A percentile compares a stretch with the other conserved stretches of the same genome.
Evolutionary conservation across 1,284 basidiomycete species (phyloP).

Genomic region (Trichosporon asahii): DNA sequence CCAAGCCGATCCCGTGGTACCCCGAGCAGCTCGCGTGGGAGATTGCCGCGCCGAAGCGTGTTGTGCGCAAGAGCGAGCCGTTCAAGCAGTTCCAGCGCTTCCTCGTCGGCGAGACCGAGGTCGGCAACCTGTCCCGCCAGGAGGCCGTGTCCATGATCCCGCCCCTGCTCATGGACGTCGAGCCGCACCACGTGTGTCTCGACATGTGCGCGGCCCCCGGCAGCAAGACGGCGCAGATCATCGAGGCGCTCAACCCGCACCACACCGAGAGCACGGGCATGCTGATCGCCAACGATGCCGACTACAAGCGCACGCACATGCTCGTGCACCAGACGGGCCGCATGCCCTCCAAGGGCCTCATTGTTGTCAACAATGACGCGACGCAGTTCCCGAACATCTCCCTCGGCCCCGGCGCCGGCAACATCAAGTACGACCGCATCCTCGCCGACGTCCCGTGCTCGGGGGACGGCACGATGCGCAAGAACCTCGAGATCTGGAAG

Average conservation of each 20-base stretch:
- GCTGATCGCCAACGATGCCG: constrained; percentile 56
- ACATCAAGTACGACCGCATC: constrained; percentile 84
- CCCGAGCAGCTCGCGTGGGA: constrained; percentile 94
- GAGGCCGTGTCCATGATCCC: constrained; percentile 99
- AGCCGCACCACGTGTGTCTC: constrained; percentile 83
- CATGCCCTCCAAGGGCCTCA: constrained; percentile 83
- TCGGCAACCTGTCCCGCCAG: constrained; percentile 92
- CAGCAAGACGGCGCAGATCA: constrained; percentile 64
- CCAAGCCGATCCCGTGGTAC: constrained; percentile 85
- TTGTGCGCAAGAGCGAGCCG: constrained; percentile 83
- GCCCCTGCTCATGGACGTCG: constrained; percentile 89
- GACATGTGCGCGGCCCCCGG: constrained; percentile 99
- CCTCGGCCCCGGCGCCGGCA: constrained; percentile 43
- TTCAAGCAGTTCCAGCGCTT: constrained; percentile 97
- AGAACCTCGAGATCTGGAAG: constrained; percentile 95
- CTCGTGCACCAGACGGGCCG: constrained; percentile 97
- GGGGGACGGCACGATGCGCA: constrained; percentile 92
- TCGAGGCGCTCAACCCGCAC: constrained; percentile 52
- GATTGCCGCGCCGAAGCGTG: constrained; percentile 84
- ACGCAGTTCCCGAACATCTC: constrained; percentile 70
- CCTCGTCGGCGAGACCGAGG: constrained; percentile 96
- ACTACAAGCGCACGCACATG: constrained; percentile 91
- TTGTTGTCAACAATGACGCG: constrained; percentile 96
- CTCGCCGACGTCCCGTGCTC: constrained; percentile 94
- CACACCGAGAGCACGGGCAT: constrained; percentile 46